Evolutionary conservation across 257 asterid species (phyloP).

Genomic region (Nicotiana paniculata): DNA sequence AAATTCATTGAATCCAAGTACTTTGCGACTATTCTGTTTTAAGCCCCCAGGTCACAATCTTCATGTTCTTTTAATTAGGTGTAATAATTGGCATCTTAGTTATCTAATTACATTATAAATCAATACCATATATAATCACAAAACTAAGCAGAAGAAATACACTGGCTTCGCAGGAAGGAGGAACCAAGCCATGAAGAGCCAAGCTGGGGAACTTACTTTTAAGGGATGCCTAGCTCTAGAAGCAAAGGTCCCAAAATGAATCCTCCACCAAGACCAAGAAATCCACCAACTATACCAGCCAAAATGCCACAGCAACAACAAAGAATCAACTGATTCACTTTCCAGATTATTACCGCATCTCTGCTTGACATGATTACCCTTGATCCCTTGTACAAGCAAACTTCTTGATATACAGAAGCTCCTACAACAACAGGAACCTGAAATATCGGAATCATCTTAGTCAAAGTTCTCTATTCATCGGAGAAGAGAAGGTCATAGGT

Average conservation of each 20-base stretch:
- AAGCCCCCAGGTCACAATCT: not conserved
- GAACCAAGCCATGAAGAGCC: not conserved
- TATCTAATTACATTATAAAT: not conserved
- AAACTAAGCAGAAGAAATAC: not conserved
- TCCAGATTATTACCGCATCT: constrained; percentile 30
- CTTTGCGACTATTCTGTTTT: not conserved
- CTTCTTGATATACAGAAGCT: constrained; percentile 40
- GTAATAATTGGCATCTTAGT: not conserved
- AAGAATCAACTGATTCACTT: constrained; percentile 30
- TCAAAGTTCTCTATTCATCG: not conserved
- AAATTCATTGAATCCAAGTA: not conserved
- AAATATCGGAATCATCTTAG: not conserved
- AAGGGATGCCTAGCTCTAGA: constrained; percentile 53
- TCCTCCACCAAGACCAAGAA: constrained; percentile 64
- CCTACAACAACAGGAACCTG: constrained; percentile 51
- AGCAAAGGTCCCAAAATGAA: constrained; percentile 49
- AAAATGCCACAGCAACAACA: constrained; percentile 43
- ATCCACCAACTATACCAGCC: constrained; percentile 56
- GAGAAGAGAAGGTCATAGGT: not conserved
- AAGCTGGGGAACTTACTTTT: constrained; percentile 37
- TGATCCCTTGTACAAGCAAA: constrained; percentile 44
- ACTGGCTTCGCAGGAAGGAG: not conserved
- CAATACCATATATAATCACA: not conserved
- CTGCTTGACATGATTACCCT: constrained; percentile 38
- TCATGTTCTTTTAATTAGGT: not conserved